Percentiles rank a stretch among this genome's conserved stretches.
These are phyloP conservation scores for Lasiodiplodia sp. DNA, from an alignment of 2,329 filamentous ascomycete genomes.

Conservation along the genomic window DNA sequence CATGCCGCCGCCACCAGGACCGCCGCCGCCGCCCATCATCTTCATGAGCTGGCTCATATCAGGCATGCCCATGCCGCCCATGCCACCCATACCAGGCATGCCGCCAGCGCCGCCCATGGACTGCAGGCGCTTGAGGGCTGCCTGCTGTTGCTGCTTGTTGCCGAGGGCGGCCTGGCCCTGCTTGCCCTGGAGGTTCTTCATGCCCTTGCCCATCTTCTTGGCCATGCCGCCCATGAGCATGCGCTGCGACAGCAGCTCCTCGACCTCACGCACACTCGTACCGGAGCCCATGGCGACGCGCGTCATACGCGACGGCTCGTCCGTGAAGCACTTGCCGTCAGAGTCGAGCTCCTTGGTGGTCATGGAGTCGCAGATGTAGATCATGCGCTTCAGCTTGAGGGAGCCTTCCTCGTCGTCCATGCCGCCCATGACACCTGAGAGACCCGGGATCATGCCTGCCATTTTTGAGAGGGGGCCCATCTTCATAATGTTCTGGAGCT, in stretches of 20 bases:
- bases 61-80: conserved; percentile 73
- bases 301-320: conserved; percentile 92
- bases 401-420: conserved; percentile 98
- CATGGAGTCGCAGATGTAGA: conserved; percentile 99
- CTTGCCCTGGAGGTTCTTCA: conserved; percentile 96
- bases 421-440: conserved; percentile 90
- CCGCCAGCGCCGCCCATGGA: conserved; percentile 82
- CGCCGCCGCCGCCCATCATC: conserved; percentile 74
- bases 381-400: conserved; percentile 94
- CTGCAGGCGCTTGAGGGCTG: conserved; percentile 95
- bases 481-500: conserved; percentile 98
- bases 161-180: conserved; percentile 90
- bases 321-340: conserved; percentile 92
- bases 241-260: conserved; percentile 96
- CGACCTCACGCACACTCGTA: conserved; percentile 89
- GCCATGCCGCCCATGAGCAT: conserved; percentile 99
- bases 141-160: conserved; percentile 90
- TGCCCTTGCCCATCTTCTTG: conserved; percentile 97
- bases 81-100: conserved; percentile 62
- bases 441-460: conserved; percentile 97
- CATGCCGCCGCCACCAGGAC: conserved; percentile 64
- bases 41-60: conserved; percentile 90
- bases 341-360: conserved; percentile 94
- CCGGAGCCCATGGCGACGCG: conserved; percentile 89
- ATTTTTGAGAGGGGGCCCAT: conserved; percentile 98